Base-by-base conservation (phyloP, 2,329 filamentous ascomycete genomes). In the Grosmannia clavigera region DNA sequence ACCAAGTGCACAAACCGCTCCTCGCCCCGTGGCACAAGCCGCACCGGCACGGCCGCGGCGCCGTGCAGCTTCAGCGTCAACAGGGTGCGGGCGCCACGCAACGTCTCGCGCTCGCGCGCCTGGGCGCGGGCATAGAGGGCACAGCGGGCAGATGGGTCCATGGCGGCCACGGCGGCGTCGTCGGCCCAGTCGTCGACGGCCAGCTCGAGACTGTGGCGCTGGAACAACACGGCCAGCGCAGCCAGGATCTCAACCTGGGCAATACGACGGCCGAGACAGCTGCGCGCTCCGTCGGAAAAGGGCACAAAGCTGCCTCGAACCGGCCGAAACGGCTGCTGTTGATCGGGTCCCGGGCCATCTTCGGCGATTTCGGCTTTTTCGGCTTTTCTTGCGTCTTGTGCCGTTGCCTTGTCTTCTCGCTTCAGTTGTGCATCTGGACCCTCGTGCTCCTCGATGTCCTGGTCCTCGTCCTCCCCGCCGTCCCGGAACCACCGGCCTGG, bases 21-120 rank as follows among this genome's bases (percentile, higher is more conserved):
- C 64, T 80, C 72, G 0, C 88, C 88, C 65, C 85, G 82, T 73
- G 74, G 82, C 11, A 89, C 85, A 64, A 92, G 71, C 64, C 87
- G 74, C 50, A 92, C 74, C 0, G 86, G 85, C 40, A 92, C 82
- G 59, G 79, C 75, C 6, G 75, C 74, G 27, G 71, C 75, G n/a
- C 74, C 77, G 35, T 83, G 77, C 70, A 92, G 75, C 73, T 90
- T 88, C 65, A 92, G 74, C 62, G 88, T 91, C 62, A 92, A 78
- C 60, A 88, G 71, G n/a, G 80, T 81, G 33, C 74, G 77, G 65
- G 86, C 83, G 38, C 75, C 72, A 60, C 71, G 72, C 56, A 90
- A 68, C 58, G 80, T 76, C 58, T 74, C 69, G 61, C 78, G 72
- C 33, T 81, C 80, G 67, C 77, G 76, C 29, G 74, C 71, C 66